Conservation (phyloP, 495 filamentous ascomycete genomes). For the Aspergillus wentii region DNA sequence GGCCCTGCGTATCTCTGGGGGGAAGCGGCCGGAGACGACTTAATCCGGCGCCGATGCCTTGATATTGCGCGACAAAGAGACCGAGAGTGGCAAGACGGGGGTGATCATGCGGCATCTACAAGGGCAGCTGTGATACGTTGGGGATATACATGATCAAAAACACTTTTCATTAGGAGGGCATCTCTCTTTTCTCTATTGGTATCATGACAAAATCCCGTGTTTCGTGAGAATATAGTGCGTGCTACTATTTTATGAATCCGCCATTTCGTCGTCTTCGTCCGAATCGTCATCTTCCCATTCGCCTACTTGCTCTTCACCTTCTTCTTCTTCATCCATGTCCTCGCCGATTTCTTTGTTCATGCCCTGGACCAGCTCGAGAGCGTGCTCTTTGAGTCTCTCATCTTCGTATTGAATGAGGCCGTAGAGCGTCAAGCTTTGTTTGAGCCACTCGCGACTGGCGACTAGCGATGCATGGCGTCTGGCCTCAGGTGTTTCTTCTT, state of each 20-base stretch:
- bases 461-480: constrained; percentile 35
- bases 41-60: constrained; percentile 37
- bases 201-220: constrained; percentile 24
- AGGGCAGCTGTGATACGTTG: too few relatives aligned
- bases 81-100: constrained; percentile 2
- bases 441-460: constrained; percentile 50
- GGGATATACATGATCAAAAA: too few relatives aligned
- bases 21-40: constrained; percentile 23
- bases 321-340: constrained; percentile 47
- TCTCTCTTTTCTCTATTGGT: constrained; percentile 23
- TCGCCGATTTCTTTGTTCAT: constrained; percentile 53
- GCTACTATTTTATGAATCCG: constrained; percentile 33
- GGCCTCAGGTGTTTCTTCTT: constrained; percentile 27
- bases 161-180: background rate
- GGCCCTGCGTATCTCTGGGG: constrained; percentile 18
- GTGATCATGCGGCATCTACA: too few relatives aligned
- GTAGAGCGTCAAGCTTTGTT: constrained; percentile 46
- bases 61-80: constrained; percentile 7
- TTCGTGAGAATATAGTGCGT: constrained; percentile 16
- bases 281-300: constrained; percentile 36
- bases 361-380: constrained; percentile 52
- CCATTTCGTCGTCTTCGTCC: constrained; percentile 48
- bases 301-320: constrained; percentile 41
- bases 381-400: constrained; percentile 47
- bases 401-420: constrained; percentile 46